phyloP scores from a whole-genome alignment of 768 basidiomycete genomes.

The Phylloporus sp. region DNA sequence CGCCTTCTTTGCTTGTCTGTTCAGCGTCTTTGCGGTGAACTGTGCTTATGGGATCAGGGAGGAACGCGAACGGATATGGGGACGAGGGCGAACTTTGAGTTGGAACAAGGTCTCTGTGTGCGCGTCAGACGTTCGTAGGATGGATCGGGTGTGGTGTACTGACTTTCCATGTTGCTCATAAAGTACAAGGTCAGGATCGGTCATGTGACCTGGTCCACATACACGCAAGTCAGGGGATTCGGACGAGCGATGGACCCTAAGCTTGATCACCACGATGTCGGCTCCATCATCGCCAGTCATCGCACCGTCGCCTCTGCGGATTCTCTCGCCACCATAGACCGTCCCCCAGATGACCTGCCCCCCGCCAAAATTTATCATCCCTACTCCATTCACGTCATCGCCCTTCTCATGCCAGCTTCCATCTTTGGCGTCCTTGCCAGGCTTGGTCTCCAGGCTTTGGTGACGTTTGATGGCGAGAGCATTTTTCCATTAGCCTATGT shows the following conservation, averaged over 20 bases:
- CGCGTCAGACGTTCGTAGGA: neutral
- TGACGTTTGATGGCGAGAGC: slow-evolving; percentile 64
- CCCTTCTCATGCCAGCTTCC: slow-evolving; percentile 74
- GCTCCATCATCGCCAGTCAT: slow-evolving; percentile 33
- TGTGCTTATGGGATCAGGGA: slow-evolving; percentile 31
- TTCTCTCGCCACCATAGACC: slow-evolving; percentile 41
- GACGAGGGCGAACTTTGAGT: slow-evolving; percentile 71
- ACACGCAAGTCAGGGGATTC: neutral
- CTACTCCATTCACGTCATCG: slow-evolving; percentile 57
- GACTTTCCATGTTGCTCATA: slow-evolving; percentile 89
- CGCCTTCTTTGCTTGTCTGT: slow-evolving; percentile 94
- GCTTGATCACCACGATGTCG: slow-evolving; percentile 24
- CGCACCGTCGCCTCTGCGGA: slow-evolving; percentile 28
- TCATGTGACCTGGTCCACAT: slow-evolving; percentile 16
- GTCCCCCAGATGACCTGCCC: slow-evolving; percentile 35
- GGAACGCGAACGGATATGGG: slow-evolving; percentile 7
- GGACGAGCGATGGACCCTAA: neutral
- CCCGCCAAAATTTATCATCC: slow-evolving; percentile 42
- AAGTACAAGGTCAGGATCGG: too few species aligned
- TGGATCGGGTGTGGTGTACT: slow-evolving; percentile 29
- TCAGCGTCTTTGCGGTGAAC: slow-evolving; percentile 98
- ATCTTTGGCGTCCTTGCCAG: slow-evolving; percentile 82
- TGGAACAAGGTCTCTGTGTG: slow-evolving; percentile 91
- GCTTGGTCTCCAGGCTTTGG: slow-evolving; percentile 71
- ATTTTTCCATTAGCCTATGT: slow-evolving; percentile 83